Evolutionary conservation across 371 early-diverging fungal species (phyloP).

Genomic region (Neoconidiobolus thromboides): DNA sequence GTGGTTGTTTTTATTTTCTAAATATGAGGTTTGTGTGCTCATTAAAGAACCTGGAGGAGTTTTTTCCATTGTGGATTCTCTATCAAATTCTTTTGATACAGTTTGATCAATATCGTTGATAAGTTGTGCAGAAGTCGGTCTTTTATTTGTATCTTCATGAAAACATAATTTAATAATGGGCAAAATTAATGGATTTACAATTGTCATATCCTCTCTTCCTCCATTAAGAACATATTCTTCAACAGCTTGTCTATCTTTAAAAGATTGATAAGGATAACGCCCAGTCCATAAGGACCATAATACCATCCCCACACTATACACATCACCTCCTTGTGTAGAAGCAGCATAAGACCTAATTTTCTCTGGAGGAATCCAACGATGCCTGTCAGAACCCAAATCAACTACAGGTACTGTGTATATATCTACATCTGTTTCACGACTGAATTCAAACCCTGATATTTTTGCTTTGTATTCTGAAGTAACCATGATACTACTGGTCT

Average conservation of each 20-base stretch:
- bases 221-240: not conserved
- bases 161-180: not conserved
- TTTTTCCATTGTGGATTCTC: not conserved
- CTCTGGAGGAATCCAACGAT: conserved; percentile 17
- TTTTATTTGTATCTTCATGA: not conserved
- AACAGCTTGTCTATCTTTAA: not conserved
- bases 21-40: not conserved
- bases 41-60: not conserved
- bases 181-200: not conserved
- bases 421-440: conserved; percentile 10
- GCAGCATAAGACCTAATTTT: conserved; percentile 7
- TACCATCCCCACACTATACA: conserved; percentile 1
- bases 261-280: not conserved
- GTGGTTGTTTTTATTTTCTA: not conserved
- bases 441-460: conserved; percentile 15
- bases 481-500: conserved; percentile 14
- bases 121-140: not conserved
- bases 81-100: not conserved
- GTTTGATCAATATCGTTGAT: not conserved
- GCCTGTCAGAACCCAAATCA: conserved; percentile 15
- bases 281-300: conserved; percentile 5
- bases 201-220: not conserved
- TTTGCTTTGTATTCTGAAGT: conserved; percentile 13
- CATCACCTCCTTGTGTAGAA: not conserved
- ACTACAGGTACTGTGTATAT: conserved; percentile 9